Evolutionary conservation across 208 protist species (phyloP).

Genomic region (Acanthamoeba healyi): DNA sequence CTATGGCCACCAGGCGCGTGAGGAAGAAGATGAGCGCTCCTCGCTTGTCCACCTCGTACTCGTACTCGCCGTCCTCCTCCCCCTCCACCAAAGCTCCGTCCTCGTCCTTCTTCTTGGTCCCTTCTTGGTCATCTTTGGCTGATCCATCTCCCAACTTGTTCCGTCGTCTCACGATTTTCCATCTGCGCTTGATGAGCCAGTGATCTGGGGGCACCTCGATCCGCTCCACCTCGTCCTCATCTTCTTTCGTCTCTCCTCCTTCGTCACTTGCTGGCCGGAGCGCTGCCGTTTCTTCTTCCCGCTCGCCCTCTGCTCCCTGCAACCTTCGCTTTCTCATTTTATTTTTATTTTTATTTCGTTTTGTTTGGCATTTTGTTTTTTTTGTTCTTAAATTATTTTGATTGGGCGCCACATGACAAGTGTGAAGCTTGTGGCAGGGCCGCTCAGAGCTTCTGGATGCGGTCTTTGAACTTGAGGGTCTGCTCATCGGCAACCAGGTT

Average conservation of each 20-base stretch:
- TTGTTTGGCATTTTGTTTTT: not conserved
- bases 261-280: not conserved
- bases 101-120: not conserved
- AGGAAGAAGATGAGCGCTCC: not conserved
- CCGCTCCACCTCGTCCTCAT: not conserved
- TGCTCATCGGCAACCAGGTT: slow-evolving; percentile 31
- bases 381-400: not conserved
- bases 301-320: not conserved
- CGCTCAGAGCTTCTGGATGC: slow-evolving; percentile 8
- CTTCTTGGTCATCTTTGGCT: not conserved
- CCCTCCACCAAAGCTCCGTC: too few relatives aligned
- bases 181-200: slow-evolving; percentile 46
- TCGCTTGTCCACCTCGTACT: slow-evolving; percentile 47
- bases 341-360: not conserved
- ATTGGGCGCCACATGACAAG: too few relatives aligned
- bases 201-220: slow-evolving; percentile 1
- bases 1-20: not conserved
- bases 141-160: not conserved
- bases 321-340: slow-evolving; percentile 34
- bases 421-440: too few relatives aligned
- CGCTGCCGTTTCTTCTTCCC: not conserved
- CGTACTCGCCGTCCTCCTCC: not conserved
- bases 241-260: not conserved
- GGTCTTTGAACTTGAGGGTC: slow-evolving; percentile 55
- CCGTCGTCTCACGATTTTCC: slow-evolving; percentile 1